Evolutionary conservation across 106 monocot genomes (phyloP).

Genomic region (Chionographis japonica): DNA sequence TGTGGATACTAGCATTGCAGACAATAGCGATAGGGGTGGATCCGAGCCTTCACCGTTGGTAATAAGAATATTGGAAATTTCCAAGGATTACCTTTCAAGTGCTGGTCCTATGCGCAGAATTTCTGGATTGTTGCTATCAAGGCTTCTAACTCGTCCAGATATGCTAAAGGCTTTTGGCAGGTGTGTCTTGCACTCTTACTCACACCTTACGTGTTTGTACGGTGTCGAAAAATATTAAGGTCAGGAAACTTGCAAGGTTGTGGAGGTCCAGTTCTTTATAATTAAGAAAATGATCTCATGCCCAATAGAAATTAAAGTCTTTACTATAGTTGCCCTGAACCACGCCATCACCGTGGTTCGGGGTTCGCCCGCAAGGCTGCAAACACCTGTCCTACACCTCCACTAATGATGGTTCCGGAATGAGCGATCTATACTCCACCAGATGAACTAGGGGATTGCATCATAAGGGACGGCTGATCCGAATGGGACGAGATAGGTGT

Average conservation of each 20-base stretch:
- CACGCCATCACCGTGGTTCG: too few species aligned
- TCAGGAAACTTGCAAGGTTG: background rate
- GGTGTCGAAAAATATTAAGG: background rate
- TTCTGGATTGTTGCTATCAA: slow-evolving; percentile 80
- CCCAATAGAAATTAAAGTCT: too few species aligned
- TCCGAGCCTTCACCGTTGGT: slow-evolving; percentile 61
- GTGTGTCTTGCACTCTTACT: slow-evolving; percentile 23
- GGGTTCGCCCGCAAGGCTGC: too few species aligned
- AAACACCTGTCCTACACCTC: too few species aligned
- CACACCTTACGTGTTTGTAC: background rate
- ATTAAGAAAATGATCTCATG: too few species aligned
- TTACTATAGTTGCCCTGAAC: too few species aligned
- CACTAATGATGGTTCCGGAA: too few species aligned
- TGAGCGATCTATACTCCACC: too few species aligned
- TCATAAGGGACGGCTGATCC: too few species aligned
- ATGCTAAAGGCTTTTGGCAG: slow-evolving; percentile 71
- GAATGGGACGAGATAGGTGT: too few species aligned
- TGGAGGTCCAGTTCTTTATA: too few species aligned
- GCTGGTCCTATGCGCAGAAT: slow-evolving; percentile 96
- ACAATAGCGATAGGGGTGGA: slow-evolving; percentile 16
- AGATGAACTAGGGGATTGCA: too few species aligned
- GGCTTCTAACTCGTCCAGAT: slow-evolving; percentile 95
- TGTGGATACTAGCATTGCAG: slow-evolving; percentile 68
- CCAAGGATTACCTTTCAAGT: slow-evolving; percentile 84
- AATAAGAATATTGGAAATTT: slow-evolving; percentile 69